Evolutionary conservation across 2,329 filamentous ascomycete genomes (phyloP).

Genomic region (Xylariomycetidae sp.): DNA sequence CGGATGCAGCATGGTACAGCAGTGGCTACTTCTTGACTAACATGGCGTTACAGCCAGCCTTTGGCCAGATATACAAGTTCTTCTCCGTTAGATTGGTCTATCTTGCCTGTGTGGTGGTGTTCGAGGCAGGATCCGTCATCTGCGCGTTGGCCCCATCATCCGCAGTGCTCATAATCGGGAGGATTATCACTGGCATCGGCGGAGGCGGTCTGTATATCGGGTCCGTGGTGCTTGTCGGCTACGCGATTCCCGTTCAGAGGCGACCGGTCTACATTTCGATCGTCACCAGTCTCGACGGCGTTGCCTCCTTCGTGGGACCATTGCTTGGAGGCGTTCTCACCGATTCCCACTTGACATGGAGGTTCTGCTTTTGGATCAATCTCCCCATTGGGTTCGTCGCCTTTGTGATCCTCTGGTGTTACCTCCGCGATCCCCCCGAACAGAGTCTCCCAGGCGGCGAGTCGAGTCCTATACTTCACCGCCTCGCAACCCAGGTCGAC

Average conservation of each 20-base stretch:
- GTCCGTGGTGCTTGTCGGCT: slow-evolving; percentile 2
- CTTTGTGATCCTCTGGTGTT: slow-evolving; percentile 1
- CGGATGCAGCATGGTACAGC: slow-evolving; percentile 9
- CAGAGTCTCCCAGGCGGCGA: slow-evolving; percentile 1
- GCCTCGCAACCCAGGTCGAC: too few species aligned
- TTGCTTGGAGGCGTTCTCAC: slow-evolving; percentile 6
- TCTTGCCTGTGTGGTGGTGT: slow-evolving; percentile 4
- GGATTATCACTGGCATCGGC: slow-evolving; percentile 3
- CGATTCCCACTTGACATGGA: slow-evolving; percentile 6
- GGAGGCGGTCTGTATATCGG: slow-evolving; percentile 3
- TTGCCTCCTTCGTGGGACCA: slow-evolving; percentile 5
- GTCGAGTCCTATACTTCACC: slow-evolving; percentile 1
- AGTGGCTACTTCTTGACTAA: slow-evolving; percentile 7
- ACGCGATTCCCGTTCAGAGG: slow-evolving; percentile 2
- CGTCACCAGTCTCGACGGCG: slow-evolving; percentile 2
- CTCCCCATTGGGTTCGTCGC: slow-evolving; percentile 1
- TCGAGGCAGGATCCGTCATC: slow-evolving; percentile 9
- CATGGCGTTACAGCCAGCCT: slow-evolving; percentile 7
- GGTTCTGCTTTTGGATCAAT: slow-evolving; percentile 9
- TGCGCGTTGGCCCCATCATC: slow-evolving; percentile 3
- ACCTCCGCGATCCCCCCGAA: neutral
- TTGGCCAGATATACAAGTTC: slow-evolving; percentile 6
- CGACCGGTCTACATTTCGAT: slow-evolving; percentile 2
- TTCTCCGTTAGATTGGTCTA: slow-evolving; percentile 5
- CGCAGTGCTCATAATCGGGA: slow-evolving; percentile 1